Conservation (phyloP, 371 early-diverging fungal species). For the Batkoa obscura region DNA sequence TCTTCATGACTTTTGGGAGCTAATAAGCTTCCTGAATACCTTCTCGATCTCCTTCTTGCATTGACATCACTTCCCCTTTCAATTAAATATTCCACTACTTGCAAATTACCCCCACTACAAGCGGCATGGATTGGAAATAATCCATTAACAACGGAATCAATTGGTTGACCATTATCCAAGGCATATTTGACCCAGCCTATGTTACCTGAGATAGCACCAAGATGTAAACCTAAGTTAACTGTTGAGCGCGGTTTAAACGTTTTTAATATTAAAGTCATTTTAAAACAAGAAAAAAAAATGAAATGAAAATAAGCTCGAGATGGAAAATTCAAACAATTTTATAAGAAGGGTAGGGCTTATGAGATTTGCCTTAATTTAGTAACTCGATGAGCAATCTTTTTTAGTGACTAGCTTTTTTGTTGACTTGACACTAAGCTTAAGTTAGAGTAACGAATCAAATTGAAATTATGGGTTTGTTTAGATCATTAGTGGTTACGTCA, state of each 20-base stretch:
- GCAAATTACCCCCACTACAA: conserved; percentile 36
- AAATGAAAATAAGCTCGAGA: no score
- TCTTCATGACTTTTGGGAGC: background rate
- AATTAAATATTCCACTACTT: conserved; percentile 43
- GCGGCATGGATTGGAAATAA: conserved; percentile 49
- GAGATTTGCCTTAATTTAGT: no score
- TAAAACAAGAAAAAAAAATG: no score
- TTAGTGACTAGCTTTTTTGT: no score
- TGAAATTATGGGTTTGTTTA: no score
- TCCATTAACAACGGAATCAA: conserved; percentile 45
- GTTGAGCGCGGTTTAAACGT: background rate
- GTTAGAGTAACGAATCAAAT: no score
- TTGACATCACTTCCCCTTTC: conserved; percentile 54
- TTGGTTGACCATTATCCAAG: conserved; percentile 41
- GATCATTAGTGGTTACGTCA: no score
- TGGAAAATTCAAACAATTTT: no score
- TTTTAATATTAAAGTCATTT: background rate
- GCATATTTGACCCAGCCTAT: conserved; percentile 49
- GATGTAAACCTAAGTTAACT: conserved; percentile 29
- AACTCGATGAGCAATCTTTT: no score
- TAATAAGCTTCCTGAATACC: conserved; percentile 12
- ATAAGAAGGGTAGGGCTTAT: no score
- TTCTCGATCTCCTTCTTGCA: conserved; percentile 28
- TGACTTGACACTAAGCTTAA: no score
- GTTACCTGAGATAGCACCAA: conserved; percentile 38